Base-by-base conservation (phyloP, 2,329 filamentous ascomycete genomes). In the Cladosporium velox region DNA sequence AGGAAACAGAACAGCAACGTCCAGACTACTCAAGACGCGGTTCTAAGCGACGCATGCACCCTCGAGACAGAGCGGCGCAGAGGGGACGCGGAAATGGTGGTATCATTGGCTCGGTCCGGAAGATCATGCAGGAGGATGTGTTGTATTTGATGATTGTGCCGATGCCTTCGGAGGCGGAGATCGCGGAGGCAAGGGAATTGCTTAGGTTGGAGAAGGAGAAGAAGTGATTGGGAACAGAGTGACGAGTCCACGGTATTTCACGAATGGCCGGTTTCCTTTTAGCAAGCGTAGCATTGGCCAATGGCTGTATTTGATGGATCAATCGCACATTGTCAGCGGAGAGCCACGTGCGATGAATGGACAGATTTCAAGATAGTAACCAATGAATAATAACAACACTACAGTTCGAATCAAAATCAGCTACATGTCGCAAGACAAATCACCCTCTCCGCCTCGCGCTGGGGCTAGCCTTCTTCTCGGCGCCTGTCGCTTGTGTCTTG, bases 401-500 rank as follows among this genome's bases (percentile, higher is more conserved):
- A 47, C 10, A 11, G 32, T 1, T 2, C 41, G n/a, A 47, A 21
- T 3, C 10, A 4, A 24, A 21, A 47, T 47, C 41, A 47, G 41
- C 15, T 18, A 21, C n/a, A 47, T n/a, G n/a, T 47, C 8, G 18
- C 52, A 30, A 54, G 30, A 28, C 18, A 21, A 32, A 14, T 68
- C 65, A 87, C 68, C 84, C 85, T 72, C 84, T 81, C 69, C 85
- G 78, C 66, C 85, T 80, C n/a, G 85, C 87, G 65, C 81, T 85
- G 8, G 85, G 84, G 54, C 82, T 82, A 77, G 83, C 85, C 34
- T 65, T 70, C n/a, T 78, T 80, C 30, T 78, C 79, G 18, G 80
- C 78, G 14, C 79, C 80, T 51, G 76, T 80, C 6, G 76, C 80
- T 66, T 68, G 57, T 74, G 51, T 70, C 64, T 47, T 68, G 67